Base-by-base conservation (phyloP, 495 filamentous ascomycete genomes). In the Aspergillus saccharolyticus region DNA sequence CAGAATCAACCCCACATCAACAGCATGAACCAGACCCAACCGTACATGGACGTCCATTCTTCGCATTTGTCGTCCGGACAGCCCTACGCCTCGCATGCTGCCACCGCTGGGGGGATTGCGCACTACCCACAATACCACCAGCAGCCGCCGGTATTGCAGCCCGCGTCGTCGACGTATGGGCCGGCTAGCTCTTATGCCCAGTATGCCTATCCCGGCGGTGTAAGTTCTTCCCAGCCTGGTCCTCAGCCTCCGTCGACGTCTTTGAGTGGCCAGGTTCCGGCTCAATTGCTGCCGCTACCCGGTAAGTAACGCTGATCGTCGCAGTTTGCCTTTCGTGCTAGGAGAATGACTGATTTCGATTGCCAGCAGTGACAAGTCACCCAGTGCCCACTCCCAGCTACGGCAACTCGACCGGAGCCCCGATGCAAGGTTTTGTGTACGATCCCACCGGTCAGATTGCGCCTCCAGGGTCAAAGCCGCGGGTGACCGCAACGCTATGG, bases 381-480 rank as follows among this genome's bases (percentile, higher is more conserved):
- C 67, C 57, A 61, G 77, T 58, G 76, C 82, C 71, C 3, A 53
- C 73, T 0, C 62, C 67, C 14, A 74, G 74, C 3, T 79, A 79
- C 59, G 80, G 78, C 56, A 71, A 80, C 73, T 69, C 76, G 72
- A 74, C 78, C 55, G 72, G 71, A 24, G 65, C 75, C 12, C 77
- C 78, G 10, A 74, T 79, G 57, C 84, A 85, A 65, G 80, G 83
- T 5, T 74, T 59, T 51, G 64, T 74, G 3, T 92, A 89, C 66
- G 94, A 98, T 69, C 83, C 85, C 0, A 94, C 90, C 12, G 94
- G 94, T n/a, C 94, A 98, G 72, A 71, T 94, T 30, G 88, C 90
- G 25, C 94, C 94, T 10, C 89, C 89, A n/a, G 95, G 95, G 3
- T 95, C 96, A 79, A 97, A 97, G 77, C 94, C 94, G n/a, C 80